Percentiles rank a stretch among this genome's conserved stretches.
phyloP scores from a whole-genome alignment of 1,139 yeast genomes.

The Debaryomycetaceae sp. region DNA sequence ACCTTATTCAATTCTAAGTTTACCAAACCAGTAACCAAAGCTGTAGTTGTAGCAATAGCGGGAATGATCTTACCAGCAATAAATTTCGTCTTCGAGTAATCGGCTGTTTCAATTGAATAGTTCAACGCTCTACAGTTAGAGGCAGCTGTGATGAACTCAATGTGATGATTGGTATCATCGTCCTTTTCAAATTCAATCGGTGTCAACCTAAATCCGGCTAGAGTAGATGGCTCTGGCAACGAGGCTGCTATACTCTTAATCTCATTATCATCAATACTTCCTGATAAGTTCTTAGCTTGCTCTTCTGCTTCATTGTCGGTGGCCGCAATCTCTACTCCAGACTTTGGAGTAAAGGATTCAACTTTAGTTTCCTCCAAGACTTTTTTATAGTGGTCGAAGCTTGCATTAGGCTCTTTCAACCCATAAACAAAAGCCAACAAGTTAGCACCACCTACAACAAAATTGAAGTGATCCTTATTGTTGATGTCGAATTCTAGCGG shows the following conservation, averaged over 20 bases:
- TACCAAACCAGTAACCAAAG: constrained; percentile 91
- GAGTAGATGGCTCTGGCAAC: constrained; percentile 82
- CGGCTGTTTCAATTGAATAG: constrained; percentile 80
- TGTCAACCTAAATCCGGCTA: constrained; percentile 81
- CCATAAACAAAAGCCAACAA: constrained; percentile 90
- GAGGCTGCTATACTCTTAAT: constrained; percentile 63
- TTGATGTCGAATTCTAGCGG: constrained; percentile 74
- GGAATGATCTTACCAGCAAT: constrained; percentile 96
- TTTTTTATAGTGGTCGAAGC: constrained; percentile 45
- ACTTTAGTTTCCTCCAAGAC: constrained; percentile 46
- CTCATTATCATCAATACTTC: constrained; percentile 55
- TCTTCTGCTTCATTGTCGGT: constrained; percentile 88
- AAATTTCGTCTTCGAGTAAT: constrained; percentile 71
- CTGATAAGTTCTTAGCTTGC: constrained; percentile 48
- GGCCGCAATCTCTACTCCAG: constrained; percentile 79
- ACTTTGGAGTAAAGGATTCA: constrained; percentile 61
- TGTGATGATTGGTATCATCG: constrained; percentile 94
- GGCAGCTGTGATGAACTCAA: constrained; percentile 94
- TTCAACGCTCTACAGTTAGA: constrained; percentile 94
- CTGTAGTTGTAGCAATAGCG: constrained; percentile 98
- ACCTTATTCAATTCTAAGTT: constrained; percentile 91
- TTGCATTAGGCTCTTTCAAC: constrained; percentile 49
- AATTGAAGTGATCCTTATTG: constrained; percentile 75
- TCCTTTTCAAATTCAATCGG: constrained; percentile 97
- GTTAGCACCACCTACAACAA: constrained; percentile 86